Percentiles rank a stretch among this genome's conserved stretches.
Evolutionary conservation across 2,329 filamentous ascomycete genomes (phyloP).

Genomic region (Pseudogymnoascus sp.): DNA sequence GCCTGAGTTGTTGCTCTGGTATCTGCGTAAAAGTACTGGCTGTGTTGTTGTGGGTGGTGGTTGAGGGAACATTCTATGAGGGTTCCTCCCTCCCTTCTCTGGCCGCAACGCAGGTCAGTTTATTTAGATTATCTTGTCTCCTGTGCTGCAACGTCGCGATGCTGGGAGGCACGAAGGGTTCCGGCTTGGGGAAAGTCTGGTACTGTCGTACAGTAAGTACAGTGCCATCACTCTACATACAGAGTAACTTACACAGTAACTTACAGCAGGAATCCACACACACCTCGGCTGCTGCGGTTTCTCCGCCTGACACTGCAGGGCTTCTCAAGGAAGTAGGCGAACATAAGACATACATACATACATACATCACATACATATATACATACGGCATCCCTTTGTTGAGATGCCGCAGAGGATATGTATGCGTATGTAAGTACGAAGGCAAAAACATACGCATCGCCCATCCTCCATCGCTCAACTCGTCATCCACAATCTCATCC

Average conservation of each 20-base stretch:
- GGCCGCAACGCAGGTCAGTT: not conserved
- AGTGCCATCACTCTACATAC: not conserved
- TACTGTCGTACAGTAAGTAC: not conserved
- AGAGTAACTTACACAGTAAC: no score
- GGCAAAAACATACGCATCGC: not conserved
- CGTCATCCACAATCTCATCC: not conserved
- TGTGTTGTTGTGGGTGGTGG: not conserved
- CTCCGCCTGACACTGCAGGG: slow-evolving; percentile 1
- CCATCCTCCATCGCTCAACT: not conserved
- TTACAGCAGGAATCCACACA: not conserved
- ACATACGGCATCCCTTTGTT: not conserved
- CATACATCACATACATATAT: not conserved
- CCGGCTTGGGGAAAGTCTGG: not conserved
- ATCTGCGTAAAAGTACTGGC: not conserved
- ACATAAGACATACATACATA: not conserved
- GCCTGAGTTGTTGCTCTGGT: not conserved
- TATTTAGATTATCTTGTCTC: not conserved
- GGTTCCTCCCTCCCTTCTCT: not conserved
- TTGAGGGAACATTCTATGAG: not conserved
- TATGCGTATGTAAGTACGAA: not conserved
- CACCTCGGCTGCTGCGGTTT: slow-evolving; percentile 1
- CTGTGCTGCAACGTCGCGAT: not conserved
- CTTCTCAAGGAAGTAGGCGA: not conserved
- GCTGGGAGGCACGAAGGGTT: not conserved
- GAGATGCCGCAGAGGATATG: not conserved